Conservation (phyloP, 75 land plant genomes). For the Azolla pinnata region DNA sequence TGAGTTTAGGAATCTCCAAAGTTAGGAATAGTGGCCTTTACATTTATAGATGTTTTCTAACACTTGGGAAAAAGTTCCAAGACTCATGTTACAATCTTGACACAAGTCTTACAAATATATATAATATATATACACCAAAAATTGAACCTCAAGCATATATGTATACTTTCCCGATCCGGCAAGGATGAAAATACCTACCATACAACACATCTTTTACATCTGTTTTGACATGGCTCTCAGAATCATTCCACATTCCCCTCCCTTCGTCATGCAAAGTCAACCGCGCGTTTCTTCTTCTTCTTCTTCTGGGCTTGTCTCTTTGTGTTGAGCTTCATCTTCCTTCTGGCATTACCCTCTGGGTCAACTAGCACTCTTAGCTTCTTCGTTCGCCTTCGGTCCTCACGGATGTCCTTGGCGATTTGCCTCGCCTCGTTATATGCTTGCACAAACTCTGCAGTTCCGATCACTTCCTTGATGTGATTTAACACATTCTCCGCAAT, state of each 20-base stretch:
- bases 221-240: not conserved
- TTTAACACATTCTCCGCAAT: constrained; percentile 49
- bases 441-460: constrained; percentile 40
- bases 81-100: too few relatives aligned
- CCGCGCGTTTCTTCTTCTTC: constrained; percentile 50
- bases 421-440: constrained; percentile 45
- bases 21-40: too few relatives aligned
- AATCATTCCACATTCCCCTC: not conserved
- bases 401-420: constrained; percentile 46
- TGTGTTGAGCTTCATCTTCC: constrained; percentile 51
- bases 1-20: too few relatives aligned
- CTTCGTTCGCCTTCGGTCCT: constrained; percentile 52
- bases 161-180: too few relatives aligned
- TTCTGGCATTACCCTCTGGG: constrained; percentile 72
- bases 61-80: too few relatives aligned
- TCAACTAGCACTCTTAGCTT: constrained; percentile 53
- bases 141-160: too few relatives aligned
- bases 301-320: constrained; percentile 73
- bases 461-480: constrained; percentile 38
- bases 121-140: too few relatives aligned
- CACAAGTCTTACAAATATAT: too few relatives aligned
- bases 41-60: too few relatives aligned
- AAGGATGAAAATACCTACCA: too few relatives aligned
- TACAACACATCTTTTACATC: too few relatives aligned
- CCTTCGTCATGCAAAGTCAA: constrained; percentile 1